Conservation (phyloP, 73 alveolate genomes). For the Stentor coeruleus region DNA sequence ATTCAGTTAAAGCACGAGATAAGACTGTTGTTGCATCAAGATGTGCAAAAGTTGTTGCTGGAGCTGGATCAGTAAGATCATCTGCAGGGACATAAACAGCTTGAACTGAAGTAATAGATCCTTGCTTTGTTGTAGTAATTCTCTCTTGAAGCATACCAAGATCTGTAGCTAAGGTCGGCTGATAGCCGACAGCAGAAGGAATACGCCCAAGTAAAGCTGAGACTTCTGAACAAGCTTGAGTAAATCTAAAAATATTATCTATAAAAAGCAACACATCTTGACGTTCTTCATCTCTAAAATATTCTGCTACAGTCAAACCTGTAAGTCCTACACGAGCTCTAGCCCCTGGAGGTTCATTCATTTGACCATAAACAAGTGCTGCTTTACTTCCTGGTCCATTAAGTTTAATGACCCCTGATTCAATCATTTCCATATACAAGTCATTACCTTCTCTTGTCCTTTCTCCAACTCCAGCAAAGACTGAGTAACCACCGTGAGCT, state of each 20-base stretch:
- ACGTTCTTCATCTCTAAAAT: slow-evolving; percentile 97
- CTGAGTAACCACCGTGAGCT: slow-evolving; percentile 94
- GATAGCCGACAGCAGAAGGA: slow-evolving; percentile 98
- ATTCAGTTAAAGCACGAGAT: slow-evolving; percentile 86
- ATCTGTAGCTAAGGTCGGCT: slow-evolving; percentile 98
- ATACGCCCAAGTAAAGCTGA: slow-evolving; percentile 98
- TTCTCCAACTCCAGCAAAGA: slow-evolving; percentile 98
- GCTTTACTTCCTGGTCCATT: slow-evolving; percentile 76
- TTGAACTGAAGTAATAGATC: slow-evolving; percentile 96
- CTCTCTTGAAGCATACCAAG: slow-evolving; percentile 94
- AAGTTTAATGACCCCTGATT: slow-evolving; percentile 69
- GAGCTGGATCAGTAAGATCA: slow-evolving; percentile 98
- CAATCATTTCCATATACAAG: slow-evolving; percentile 84
- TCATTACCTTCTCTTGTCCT: slow-evolving; percentile 91
- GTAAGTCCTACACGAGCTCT: slow-evolving; percentile 97
- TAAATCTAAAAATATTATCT: slow-evolving; percentile 97
- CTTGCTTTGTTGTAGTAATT: slow-evolving; percentile 95
- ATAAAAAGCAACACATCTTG: slow-evolving; percentile 96
- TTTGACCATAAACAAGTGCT: slow-evolving; percentile 95
- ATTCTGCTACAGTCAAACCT: slow-evolving; percentile 97
- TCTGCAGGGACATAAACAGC: slow-evolving; percentile 98
- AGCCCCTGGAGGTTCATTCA: slow-evolving; percentile 99
- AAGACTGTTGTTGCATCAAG: slow-evolving; percentile 97
- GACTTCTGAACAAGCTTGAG: slow-evolving; percentile 98
- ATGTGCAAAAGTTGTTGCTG: slow-evolving; percentile 99